Evolutionary conservation across 2,329 filamentous ascomycete species (phyloP), one percentile per base, ranked within the genome.

Genomic region (Sporothrix sp.): DNA sequence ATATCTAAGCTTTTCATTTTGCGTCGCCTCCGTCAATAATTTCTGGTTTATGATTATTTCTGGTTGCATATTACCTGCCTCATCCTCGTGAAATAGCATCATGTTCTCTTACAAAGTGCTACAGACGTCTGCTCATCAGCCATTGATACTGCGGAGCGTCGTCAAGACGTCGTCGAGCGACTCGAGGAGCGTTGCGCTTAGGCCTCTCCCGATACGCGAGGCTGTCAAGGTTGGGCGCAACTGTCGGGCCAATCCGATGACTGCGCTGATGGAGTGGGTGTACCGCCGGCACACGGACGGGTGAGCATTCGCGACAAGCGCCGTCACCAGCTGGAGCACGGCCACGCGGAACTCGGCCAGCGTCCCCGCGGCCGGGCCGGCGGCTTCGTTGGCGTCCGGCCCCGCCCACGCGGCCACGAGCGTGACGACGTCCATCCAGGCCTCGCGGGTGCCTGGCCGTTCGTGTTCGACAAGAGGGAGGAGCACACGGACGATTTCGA

Each of bases 401-500:
- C 68, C 60, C 38, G 70, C 59, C 70, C 71, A 75, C 4, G 70
- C 73, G 2, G 78, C 73, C 1, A 75, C 69, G 1, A 62, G 61
- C 2, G 73, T 78, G 30, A 82, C 68, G 7, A 76, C 55, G 30
- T 70, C 67, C 71, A 82, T 75, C 78, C 79, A 82, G 2, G 70
- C 69, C 56, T 81, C 77, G 7, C 66, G 64, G 4, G 48, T 23
- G 14, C 68, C 69, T 0, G 65, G 62, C 1, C 61, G 60, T 56
- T 73, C 70, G 30, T 66, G 62, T 58, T 81, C 76, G 2, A 71
- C 68, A 7, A 81, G 61, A 2, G 70, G 68, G 13, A 80, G 65
- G 5, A 84, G 64, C 2, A 81, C 63, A 1, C 77, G 71, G 10
- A 81, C 70, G 36, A 80, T 72, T 52, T 81, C 76, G 23, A 74